phyloP scores from a whole-genome alignment of 108 stramenopile species.

The Fistulifera pelliculosa region DNA sequence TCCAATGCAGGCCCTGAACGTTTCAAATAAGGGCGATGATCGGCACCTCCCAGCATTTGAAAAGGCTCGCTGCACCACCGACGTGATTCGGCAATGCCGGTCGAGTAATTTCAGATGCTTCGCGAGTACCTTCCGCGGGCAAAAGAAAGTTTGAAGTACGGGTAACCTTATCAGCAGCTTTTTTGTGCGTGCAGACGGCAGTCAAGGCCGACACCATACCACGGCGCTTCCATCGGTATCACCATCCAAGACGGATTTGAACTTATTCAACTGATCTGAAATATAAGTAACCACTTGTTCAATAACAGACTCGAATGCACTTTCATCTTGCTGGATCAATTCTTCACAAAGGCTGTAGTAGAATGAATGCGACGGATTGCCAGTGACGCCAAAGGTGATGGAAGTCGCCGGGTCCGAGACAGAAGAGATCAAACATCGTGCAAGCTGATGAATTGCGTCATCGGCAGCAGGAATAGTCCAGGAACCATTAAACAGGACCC shows the following conservation, averaged over 20 bases:
- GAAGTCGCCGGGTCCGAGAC: slow-evolving; percentile 32
- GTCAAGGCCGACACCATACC: slow-evolving; percentile 49
- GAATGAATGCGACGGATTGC: slow-evolving; percentile 41
- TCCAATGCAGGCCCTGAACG: slow-evolving; percentile 77
- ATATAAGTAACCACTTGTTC: slow-evolving; percentile 22
- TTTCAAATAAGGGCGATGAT: slow-evolving; percentile 29
- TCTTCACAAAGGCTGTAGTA: slow-evolving; percentile 70
- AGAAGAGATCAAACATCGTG: slow-evolving; percentile 34
- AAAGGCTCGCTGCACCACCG: slow-evolving; percentile 15
- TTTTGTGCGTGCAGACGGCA: slow-evolving; percentile 59
- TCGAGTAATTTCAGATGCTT: slow-evolving; percentile 39
- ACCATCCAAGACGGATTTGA: slow-evolving; percentile 31
- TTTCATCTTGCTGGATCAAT: slow-evolving; percentile 46
- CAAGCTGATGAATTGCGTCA: slow-evolving; percentile 41
- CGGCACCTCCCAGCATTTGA: slow-evolving; percentile 35
- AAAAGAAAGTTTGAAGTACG: slow-evolving; percentile 41
- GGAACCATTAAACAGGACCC: slow-evolving; percentile 67
- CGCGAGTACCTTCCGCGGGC: slow-evolving; percentile 39
- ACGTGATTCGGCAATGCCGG: slow-evolving; percentile 24
- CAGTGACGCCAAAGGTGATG: slow-evolving; percentile 58
- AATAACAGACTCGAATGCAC: slow-evolving; percentile 38
- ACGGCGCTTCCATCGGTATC: slow-evolving; percentile 27
- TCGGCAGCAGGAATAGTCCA: slow-evolving; percentile 52
- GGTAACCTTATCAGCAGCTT: slow-evolving; percentile 45
- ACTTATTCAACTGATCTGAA: slow-evolving; percentile 29